These are phyloP conservation scores for Breviolum minutum DNA, from an alignment of 73 alveolate genomes.

Conservation along the genomic window DNA sequence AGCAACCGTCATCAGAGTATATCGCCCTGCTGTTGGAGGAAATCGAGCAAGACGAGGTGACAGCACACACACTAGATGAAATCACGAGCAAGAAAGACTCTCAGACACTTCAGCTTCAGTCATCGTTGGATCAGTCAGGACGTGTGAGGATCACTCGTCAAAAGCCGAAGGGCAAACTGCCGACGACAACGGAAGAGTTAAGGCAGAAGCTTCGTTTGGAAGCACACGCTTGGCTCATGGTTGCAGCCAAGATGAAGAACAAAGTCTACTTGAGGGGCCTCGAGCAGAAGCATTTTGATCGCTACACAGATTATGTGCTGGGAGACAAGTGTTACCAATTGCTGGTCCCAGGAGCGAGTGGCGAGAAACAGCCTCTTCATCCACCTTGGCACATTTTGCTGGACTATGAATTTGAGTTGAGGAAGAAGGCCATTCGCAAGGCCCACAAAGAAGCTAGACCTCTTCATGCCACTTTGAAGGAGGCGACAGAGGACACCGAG, in stretches of 20 bases:
- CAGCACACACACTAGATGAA: neutral
- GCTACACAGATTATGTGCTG: neutral
- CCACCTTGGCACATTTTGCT: slow-evolving; percentile 17
- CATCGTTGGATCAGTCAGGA: neutral
- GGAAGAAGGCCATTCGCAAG: neutral
- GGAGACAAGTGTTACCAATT: neutral
- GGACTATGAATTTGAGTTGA: neutral
- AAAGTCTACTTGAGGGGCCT: neutral
- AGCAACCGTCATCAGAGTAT: neutral
- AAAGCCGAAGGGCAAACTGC: neutral
- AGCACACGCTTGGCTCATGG: neutral
- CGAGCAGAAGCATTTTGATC: too few relatives aligned
- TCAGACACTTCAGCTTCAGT: neutral
- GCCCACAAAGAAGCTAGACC: neutral
- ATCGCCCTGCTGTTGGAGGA: neutral
- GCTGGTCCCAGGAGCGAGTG: neutral
- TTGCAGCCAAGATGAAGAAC: neutral
- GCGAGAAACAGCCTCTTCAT: neutral
- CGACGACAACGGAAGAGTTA: neutral
- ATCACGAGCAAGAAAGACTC: neutral
- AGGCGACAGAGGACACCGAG: neutral
- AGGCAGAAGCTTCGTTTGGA: neutral
- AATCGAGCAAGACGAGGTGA: neutral
- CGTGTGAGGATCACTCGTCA: neutral
- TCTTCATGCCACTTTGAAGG: neutral